phyloP scores from a whole-genome alignment of 2,329 filamentous ascomycete genomes.

The Pseudogymnoascus sp. region DNA sequence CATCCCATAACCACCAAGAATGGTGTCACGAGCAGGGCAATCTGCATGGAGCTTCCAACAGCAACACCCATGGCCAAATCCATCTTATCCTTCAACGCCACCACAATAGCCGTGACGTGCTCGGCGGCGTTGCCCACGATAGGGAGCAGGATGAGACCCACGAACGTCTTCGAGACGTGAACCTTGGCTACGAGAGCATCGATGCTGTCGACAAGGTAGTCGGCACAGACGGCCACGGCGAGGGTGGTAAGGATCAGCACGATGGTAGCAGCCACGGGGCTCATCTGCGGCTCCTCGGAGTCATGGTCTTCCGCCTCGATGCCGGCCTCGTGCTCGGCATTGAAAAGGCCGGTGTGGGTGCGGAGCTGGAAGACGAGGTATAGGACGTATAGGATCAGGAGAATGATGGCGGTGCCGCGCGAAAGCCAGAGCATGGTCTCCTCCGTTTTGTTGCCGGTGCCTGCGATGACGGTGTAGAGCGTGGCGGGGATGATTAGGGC shows the following conservation, averaged over 20 bases:
- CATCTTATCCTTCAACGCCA: conserved; percentile 70
- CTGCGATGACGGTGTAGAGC: conserved; percentile 58
- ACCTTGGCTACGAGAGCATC: conserved; percentile 61
- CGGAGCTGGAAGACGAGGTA: conserved; percentile 72
- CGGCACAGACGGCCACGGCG: conserved; percentile 64
- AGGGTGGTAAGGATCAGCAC: conserved; percentile 63
- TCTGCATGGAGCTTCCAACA: conserved; percentile 75
- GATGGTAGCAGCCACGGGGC: conserved; percentile 52
- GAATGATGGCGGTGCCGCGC: conserved; percentile 66
- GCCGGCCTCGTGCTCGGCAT: conserved; percentile 36
- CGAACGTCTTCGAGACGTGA: conserved; percentile 71
- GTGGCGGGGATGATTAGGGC: conserved; percentile 73
- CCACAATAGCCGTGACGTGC: conserved; percentile 73
- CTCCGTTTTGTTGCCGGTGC: conserved; percentile 34
- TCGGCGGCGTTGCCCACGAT: conserved; percentile 76
- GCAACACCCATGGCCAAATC: conserved; percentile 70
- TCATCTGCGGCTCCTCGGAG: conserved; percentile 44
- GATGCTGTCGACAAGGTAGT: conserved; percentile 70
- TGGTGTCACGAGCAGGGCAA: conserved; percentile 72
- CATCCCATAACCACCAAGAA: conserved; percentile 74
- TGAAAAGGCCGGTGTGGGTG: conserved; percentile 66
- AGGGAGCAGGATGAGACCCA: conserved; percentile 69
- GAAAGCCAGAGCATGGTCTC: conserved; percentile 62
- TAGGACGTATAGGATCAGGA: conserved; percentile 65
- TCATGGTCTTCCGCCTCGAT: conserved; percentile 32